phyloP scores from a whole-genome alignment of 306 rosid genomes.

The Sicyos edulis region DNA sequence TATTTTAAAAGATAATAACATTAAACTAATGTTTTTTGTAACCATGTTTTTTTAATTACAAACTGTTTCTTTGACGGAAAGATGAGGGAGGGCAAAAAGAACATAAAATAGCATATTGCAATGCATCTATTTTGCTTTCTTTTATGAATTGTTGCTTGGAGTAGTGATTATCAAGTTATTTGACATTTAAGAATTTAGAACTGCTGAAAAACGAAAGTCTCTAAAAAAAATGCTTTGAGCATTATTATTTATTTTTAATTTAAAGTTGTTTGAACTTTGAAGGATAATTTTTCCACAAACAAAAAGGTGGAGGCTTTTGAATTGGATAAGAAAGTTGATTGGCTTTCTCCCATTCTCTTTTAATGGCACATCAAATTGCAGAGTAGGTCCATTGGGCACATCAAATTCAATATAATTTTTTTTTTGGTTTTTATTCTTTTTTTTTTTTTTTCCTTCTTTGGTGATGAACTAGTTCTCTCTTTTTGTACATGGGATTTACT shows the following conservation, averaged over 20 bases:
- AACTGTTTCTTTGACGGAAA: no score
- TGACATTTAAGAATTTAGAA: background rate
- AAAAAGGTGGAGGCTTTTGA: background rate
- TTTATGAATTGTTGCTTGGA: background rate
- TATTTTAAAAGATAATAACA: no score
- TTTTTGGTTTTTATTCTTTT: background rate
- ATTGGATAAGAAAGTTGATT: slow-evolving; percentile 15
- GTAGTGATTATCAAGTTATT: background rate
- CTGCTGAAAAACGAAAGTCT: background rate
- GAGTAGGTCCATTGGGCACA: slow-evolving; percentile 5
- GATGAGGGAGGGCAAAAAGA: no score
- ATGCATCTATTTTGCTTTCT: no score
- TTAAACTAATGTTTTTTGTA: no score
- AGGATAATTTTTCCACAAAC: background rate
- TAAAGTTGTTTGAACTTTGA: background rate
- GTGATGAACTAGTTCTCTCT: background rate
- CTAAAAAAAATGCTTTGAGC: background rate
- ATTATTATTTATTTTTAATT: background rate
- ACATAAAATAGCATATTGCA: no score
- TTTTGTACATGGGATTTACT: slow-evolving; percentile 1
- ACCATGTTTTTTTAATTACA: no score
- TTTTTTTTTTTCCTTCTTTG: background rate
- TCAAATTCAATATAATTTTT: background rate
- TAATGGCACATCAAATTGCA: slow-evolving; percentile 6
- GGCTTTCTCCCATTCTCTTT: slow-evolving; percentile 14